A percentile compares a stretch with the other conserved stretches of the same genome.
phyloP scores from a whole-genome alignment of 2,329 filamentous ascomycete genomes.

The Ampelomyces quisqualis region DNA sequence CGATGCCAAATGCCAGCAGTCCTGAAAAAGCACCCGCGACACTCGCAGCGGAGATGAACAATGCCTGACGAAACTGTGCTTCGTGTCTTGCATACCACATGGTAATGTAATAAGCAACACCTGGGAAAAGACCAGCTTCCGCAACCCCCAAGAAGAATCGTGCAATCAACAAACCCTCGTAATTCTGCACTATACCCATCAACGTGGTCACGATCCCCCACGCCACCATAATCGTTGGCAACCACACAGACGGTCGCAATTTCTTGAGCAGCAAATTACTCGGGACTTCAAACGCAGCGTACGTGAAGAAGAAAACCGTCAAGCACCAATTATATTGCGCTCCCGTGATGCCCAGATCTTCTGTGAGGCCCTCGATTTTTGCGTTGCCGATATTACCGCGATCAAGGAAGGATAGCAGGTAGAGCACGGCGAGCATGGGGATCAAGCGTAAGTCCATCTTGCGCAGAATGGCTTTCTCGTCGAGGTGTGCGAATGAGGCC shows the following conservation, averaged over 20 bases:
- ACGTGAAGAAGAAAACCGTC: conserved; percentile 64
- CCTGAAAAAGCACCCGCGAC: conserved; percentile 62
- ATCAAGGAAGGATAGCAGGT: conserved; percentile 42
- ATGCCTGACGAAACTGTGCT: conserved; percentile 57
- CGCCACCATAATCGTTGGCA: conserved; percentile 51
- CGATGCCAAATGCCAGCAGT: conserved; percentile 58
- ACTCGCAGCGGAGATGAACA: conserved; percentile 61
- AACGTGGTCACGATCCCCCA: conserved; percentile 55
- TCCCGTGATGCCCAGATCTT: conserved; percentile 42
- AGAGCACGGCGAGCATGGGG: conserved; percentile 44
- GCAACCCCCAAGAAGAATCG: conserved; percentile 50
- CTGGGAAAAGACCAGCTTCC: conserved; percentile 41
- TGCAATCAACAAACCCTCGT: conserved; percentile 48
- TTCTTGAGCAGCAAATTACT: conserved; percentile 63
- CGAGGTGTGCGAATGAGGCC: conserved; percentile 39
- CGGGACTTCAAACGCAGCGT: conserved; percentile 53
- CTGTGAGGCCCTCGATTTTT: conserved; percentile 38
- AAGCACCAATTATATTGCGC: conserved; percentile 65
- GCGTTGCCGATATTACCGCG: conserved; percentile 48
- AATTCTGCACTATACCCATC: conserved; percentile 52
- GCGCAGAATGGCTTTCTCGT: conserved; percentile 43
- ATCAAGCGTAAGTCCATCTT: conserved; percentile 46
- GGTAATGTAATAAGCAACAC: conserved; percentile 56
- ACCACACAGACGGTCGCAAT: conserved; percentile 52
- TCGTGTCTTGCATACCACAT: conserved; percentile 66